Evolutionary conservation across 495 filamentous ascomycete genomes (phyloP), one percentile per base, ranked within the genome.

Genomic region (Annulohypoxylon bovei): DNA sequence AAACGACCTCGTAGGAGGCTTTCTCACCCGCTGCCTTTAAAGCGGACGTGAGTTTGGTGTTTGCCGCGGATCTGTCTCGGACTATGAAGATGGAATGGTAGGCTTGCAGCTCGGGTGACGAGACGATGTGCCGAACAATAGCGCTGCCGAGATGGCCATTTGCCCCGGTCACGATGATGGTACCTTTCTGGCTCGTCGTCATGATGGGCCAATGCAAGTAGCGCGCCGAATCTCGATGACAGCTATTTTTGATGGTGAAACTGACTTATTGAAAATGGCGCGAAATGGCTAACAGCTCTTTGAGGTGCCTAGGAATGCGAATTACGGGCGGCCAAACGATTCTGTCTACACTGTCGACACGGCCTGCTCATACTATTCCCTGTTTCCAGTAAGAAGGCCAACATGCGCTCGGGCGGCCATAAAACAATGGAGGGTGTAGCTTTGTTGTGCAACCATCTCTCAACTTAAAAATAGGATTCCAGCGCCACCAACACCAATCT

Each of bases 71-170:
- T 49, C 8, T 49, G 11, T 49, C 44, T 49, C 44, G 44, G 20
- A 49, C 44, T n/a, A n/a, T 25, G 8, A 49, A 49, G 44, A 49
- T 49, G 8, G 20, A 49, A 49, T 49, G 44, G 11, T 49, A 49
- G 44, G 44, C 22, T 49, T 49, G 44, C 8, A 49, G 8, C 22
- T 49, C 44, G 4, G 22, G 44, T 4, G 44, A 49, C 22, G 22
- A 49, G 44, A 49, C 22, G 22, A 49, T 49, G 44, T 27, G 12
- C 44, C 44, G 44, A 25, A 49, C 44, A 27, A 49, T 49, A 20
- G 22, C 44, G 23, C 44, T 49, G 4, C 44, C 44, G 44, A 49
- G 44, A 49, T 49, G 22, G 7, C 44, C 44, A 27, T 49, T 49
- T 49, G 44, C 44, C 4, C 44, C 44, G 8, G 44, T 49, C 44